These are phyloP conservation scores for Nakazawaea sp. DNA, from an alignment of 805 yeast species.

Conservation along the genomic window DNA sequence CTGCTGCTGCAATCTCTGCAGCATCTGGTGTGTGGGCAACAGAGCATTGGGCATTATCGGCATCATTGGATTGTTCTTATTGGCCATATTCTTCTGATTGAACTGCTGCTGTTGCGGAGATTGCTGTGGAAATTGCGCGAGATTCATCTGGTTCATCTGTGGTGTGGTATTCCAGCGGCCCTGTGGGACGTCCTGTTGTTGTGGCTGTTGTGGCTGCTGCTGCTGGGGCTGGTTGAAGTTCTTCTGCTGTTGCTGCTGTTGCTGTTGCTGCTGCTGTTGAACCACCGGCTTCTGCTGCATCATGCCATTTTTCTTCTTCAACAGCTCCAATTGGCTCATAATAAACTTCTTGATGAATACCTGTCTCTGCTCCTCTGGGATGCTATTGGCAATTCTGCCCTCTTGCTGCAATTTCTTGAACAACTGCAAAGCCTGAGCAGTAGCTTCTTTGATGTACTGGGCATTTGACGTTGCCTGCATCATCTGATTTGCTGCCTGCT, in stretches of 20 bases:
- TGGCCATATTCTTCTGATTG: slow-evolving; percentile 11
- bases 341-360: slow-evolving; percentile 26
- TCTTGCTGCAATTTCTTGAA: slow-evolving; percentile 26
- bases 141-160: slow-evolving; percentile 13
- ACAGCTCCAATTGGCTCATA: slow-evolving; percentile 16
- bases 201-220: slow-evolving; percentile 16
- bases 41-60: slow-evolving; percentile 4
- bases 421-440: slow-evolving; percentile 25
- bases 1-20: slow-evolving; percentile 18
- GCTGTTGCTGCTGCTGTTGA: slow-evolving; percentile 15
- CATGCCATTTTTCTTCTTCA: slow-evolving; percentile 10
- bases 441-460: slow-evolving; percentile 18
- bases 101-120: slow-evolving; percentile 11
- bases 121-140: slow-evolving; percentile 13
- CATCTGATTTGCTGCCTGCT: slow-evolving; percentile 17
- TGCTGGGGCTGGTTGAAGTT: slow-evolving; percentile 12
- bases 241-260: slow-evolving; percentile 14
- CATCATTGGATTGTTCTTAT: slow-evolving; percentile 14
- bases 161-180: slow-evolving; percentile 15
- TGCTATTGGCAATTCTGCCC: slow-evolving; percentile 23
- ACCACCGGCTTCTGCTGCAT: slow-evolving; percentile 14
- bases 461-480: slow-evolving; percentile 14
- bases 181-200: slow-evolving; percentile 15
- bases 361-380: slow-evolving; percentile 27
- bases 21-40: slow-evolving; percentile 13